These are phyloP conservation scores for Raffaelea deltoideospora DNA, from an alignment of 2,329 filamentous ascomycete genomes.

Conservation along the genomic window DNA sequence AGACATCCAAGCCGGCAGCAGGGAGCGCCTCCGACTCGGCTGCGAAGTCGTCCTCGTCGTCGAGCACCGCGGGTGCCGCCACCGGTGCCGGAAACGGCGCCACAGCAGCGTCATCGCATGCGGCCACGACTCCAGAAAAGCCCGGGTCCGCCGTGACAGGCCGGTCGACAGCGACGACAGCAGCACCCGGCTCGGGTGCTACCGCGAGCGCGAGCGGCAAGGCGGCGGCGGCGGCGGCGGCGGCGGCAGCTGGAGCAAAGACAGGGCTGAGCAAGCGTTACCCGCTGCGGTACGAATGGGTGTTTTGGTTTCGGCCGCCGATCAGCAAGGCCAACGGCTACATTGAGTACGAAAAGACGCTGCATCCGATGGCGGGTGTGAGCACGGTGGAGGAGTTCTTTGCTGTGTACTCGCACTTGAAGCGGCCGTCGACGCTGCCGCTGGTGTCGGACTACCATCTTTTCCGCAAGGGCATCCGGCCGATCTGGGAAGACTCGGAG, in stretches of 20 bases:
- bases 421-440: slow-evolving; percentile 73
- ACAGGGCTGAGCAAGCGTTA: slow-evolving; percentile 21
- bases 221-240: slow-evolving; percentile 22
- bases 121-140: slow-evolving; percentile 52
- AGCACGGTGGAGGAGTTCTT: slow-evolving; percentile 82
- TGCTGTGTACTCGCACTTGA: slow-evolving; percentile 75
- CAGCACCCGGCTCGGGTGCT: slow-evolving; percentile 11
- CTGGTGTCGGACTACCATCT: slow-evolving; percentile 96
- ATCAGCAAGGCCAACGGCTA: slow-evolving; percentile 84
- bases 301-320: slow-evolving; percentile 93
- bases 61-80: no score
- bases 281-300: slow-evolving; percentile 73
- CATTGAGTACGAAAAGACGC: slow-evolving; percentile 91
- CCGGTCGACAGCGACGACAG: slow-evolving; percentile 22
- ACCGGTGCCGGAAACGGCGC: no score
- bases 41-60: slow-evolving; percentile 18
- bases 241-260: slow-evolving; percentile 15
- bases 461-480: slow-evolving; percentile 90
- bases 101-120: no score
- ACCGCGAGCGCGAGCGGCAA: not conserved
- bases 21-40: slow-evolving; percentile 43
- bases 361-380: slow-evolving; percentile 72
- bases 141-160: slow-evolving; percentile 30
- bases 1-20: slow-evolving; percentile 70
- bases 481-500: slow-evolving; percentile 96